These are phyloP conservation scores for Acacia acuminata DNA, from an alignment of 306 rosid genomes.

Conservation along the genomic window DNA sequence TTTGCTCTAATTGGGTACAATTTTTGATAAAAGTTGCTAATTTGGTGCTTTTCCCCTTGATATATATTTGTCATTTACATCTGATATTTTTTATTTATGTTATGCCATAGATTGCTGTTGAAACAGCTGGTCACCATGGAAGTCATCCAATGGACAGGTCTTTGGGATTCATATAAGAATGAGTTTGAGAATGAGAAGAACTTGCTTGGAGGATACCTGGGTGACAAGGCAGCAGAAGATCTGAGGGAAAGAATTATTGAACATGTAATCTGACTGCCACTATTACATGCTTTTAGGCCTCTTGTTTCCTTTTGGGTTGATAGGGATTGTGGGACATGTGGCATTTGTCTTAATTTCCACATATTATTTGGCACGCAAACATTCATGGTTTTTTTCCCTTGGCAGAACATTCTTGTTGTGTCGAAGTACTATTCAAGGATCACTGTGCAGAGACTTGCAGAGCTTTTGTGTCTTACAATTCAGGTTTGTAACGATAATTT, in stretches of 20 bases:
- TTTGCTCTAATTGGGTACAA: too few relatives aligned
- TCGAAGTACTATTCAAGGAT: conserved; percentile 72
- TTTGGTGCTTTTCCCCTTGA: neutral
- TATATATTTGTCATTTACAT: conserved; percentile 13
- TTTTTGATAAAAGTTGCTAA: too few relatives aligned
- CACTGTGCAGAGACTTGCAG: conserved; percentile 65
- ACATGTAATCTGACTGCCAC: conserved; percentile 49
- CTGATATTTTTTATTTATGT: conserved; percentile 17
- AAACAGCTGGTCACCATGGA: conserved; percentile 83
- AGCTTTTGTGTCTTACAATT: conserved; percentile 63
- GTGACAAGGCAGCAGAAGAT: conserved; percentile 85
- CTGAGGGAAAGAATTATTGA: conserved; percentile 80
- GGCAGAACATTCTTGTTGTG: conserved; percentile 78
- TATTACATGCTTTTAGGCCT: neutral
- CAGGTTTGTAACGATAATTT: conserved; percentile 51
- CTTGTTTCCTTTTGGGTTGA: neutral
- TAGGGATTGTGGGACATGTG: conserved; percentile 18
- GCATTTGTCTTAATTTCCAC: conserved; percentile 6
- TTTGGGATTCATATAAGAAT: conserved; percentile 70
- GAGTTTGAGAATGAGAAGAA: conserved; percentile 78
- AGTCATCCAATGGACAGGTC: conserved; percentile 78
- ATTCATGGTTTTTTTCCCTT: conserved; percentile 21
- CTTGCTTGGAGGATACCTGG: conserved; percentile 65
- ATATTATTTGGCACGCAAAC: neutral
- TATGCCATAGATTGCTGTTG: conserved; percentile 52